Evolutionary conservation across 1,284 basidiomycete species (phyloP).

Genomic region (Ganoderma multipileum): DNA sequence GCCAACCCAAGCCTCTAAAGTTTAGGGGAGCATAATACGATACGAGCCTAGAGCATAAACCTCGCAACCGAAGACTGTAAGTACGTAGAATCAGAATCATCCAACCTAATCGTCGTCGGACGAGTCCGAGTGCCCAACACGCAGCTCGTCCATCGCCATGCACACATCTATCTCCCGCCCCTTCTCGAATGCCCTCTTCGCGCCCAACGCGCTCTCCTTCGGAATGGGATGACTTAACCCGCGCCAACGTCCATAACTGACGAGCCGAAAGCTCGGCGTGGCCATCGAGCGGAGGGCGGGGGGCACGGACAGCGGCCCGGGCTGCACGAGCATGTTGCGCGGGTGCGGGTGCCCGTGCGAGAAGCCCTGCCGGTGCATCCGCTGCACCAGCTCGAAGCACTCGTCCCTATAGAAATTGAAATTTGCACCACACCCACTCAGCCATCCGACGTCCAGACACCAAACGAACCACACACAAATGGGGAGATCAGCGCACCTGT

Average conservation of each 20-base stretch:
- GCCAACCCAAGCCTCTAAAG: background rate
- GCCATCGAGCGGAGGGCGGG: constrained; percentile 34
- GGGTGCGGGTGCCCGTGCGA: constrained; percentile 48
- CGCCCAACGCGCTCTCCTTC: constrained; percentile 3
- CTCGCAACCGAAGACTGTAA: background rate
- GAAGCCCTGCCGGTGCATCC: constrained; percentile 50
- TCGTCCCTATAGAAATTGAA: constrained; percentile 45
- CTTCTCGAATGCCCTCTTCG: constrained; percentile 16
- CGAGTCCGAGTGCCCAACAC: constrained; percentile 3
- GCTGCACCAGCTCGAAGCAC: constrained; percentile 48
- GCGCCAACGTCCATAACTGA: constrained; percentile 53
- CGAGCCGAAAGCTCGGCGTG: constrained; percentile 52
- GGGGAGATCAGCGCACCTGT: constrained; percentile 36
- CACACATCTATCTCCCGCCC: constrained; percentile 13
- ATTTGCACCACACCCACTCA: no score
- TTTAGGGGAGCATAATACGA: background rate
- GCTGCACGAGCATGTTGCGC: constrained; percentile 55
- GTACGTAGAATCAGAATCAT: background rate
- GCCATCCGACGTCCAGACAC: background rate
- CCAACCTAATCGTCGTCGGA: constrained; percentile 6
- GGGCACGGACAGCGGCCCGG: constrained; percentile 48
- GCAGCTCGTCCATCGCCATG: constrained; percentile 13
- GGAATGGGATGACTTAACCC: background rate
- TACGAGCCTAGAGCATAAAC: background rate
- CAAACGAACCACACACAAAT: background rate